Percentiles rank a stretch among this genome's conserved stretches.
Conservation (phyloP, 1,284 basidiomycete species). For the Hemileia vastatrix region DNA sequence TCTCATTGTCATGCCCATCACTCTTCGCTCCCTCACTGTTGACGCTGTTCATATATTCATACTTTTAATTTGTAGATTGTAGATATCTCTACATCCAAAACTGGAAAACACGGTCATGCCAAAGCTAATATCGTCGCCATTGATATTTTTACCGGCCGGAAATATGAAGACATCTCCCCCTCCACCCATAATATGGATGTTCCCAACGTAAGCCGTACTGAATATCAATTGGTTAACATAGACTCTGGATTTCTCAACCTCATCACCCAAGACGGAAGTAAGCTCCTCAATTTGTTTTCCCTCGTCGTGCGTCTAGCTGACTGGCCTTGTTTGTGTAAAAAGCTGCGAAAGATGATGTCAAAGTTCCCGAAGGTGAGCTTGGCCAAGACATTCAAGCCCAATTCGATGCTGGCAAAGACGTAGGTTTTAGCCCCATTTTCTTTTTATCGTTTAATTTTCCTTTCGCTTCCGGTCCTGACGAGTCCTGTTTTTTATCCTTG, state of each 20-base stretch:
- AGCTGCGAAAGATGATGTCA: slow-evolving; percentile 83
- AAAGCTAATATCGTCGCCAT: slow-evolving; percentile 96
- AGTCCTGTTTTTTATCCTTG: neutral
- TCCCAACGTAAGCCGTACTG: slow-evolving; percentile 80
- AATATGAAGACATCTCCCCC: slow-evolving; percentile 82
- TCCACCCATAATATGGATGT: slow-evolving; percentile 99
- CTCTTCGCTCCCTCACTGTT: neutral
- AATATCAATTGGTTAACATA: slow-evolving; percentile 75
- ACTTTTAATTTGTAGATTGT: slow-evolving; percentile 52
- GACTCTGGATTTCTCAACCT: slow-evolving; percentile 74
- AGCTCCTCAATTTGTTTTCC: neutral
- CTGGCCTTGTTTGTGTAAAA: neutral
- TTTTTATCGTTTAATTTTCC: neutral
- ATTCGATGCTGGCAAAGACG: slow-evolving; percentile 80
- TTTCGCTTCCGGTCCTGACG: neutral
- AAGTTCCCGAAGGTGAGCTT: slow-evolving; percentile 74
- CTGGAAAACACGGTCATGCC: slow-evolving; percentile 93
- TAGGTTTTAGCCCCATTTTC: neutral
- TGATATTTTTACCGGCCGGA: slow-evolving; percentile 49
- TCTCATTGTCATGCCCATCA: neutral
- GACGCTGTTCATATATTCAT: neutral
- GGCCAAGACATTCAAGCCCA: slow-evolving; percentile 62
- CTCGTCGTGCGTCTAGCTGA: neutral
- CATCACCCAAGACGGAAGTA: slow-evolving; percentile 67
- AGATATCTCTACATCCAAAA: slow-evolving; percentile 99